Evolutionary conservation across 1,284 basidiomycete species (phyloP), one percentile per base, ranked within the genome.

Genomic region (Inonotus obliquus): DNA sequence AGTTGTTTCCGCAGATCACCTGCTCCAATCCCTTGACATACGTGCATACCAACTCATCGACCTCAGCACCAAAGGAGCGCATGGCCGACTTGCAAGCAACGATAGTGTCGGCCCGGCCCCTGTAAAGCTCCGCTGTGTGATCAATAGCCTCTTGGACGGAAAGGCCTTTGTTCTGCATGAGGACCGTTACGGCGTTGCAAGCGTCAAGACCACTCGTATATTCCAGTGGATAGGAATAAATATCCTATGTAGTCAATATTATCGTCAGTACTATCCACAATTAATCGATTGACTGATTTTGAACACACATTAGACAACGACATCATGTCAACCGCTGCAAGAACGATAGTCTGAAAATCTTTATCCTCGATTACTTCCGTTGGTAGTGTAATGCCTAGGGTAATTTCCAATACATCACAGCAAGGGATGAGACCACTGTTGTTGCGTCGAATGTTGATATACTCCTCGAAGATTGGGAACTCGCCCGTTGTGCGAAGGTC

Each of bases 161-260:
- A 63, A 78, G 67, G 54, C 66, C 62, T 57, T 74, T 69, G 49
- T 69, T 68, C 55, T 68, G 66, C 74, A 76, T 77, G 41, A 77
- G 65, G 21, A 77, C 74, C 4, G 75, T 75, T 52, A 79, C 68
- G 65, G 76, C 72, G 67, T 79, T 79, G 68, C 76, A 76, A 39
- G 72, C 73, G 35, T 68, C 70, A 41, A 73, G 67, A 4, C 77
- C 76, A 47, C 70, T 68, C 1, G 72, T 71, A 49, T 76, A 73
- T 63, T 78, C 77, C 69, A 85, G 82, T 69, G 86, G 81, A 71
- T 87, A 89, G 6, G 85, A 88, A 67, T 87, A 88, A 14, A 88
- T 74, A 59, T 89, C 86, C 86, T 87, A 10, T 2, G 21, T 65
- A 44, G 41, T 54, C 1, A 38, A 29, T 3, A 63, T 47, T 27